Base-by-base conservation (phyloP, 345 rosid genomes). In the Jatropha curcas region DNA sequence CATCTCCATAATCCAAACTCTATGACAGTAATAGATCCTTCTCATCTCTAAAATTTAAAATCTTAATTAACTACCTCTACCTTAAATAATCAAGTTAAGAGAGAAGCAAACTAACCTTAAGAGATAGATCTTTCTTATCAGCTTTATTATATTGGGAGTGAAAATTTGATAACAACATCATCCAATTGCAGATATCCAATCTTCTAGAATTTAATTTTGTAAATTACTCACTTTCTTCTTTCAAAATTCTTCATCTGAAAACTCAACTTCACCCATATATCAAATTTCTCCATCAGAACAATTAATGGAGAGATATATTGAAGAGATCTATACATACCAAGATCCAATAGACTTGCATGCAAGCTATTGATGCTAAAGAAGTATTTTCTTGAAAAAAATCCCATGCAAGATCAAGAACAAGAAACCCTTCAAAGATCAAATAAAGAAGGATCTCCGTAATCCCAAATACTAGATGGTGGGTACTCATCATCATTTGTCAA, bases 381-480 rank as follows among this genome's bases (percentile, higher is more conserved):
- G 1, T 24, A 39, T 14, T 25, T 13, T 51, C 16, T 30, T 20
- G 1, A 53, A 43, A 48, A 65, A 10, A 56, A 1, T n/a, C 33
- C 19, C 51, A 59, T 59, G 67, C 72, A 59, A 66, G 45, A 39
- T 1, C 45, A 41, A 41, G 45, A 41, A 3, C 45, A 57, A 4
- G 5, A 1, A 7, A 5, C 16, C 11, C 25, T 13, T 33, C 63
- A 43, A 14, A 89, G 82, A 84, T 87, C 91, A 55, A 83, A 85
- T 39, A 81, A 76, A 75, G 82, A 82, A 11, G 88, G 84, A 76
- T 92, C 92, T 20, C 74, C 75, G 74, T 86, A 82, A 70, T 90
- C 97, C 91, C 93, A 88, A 60, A 89, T 74, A 55, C 65, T 80
- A 17, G 85, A 76, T 46, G 87, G 76, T 1, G 86, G 82, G 59